Conservation (phyloP, 768 basidiomycete species). For the Lactarius evosmus region DNA sequence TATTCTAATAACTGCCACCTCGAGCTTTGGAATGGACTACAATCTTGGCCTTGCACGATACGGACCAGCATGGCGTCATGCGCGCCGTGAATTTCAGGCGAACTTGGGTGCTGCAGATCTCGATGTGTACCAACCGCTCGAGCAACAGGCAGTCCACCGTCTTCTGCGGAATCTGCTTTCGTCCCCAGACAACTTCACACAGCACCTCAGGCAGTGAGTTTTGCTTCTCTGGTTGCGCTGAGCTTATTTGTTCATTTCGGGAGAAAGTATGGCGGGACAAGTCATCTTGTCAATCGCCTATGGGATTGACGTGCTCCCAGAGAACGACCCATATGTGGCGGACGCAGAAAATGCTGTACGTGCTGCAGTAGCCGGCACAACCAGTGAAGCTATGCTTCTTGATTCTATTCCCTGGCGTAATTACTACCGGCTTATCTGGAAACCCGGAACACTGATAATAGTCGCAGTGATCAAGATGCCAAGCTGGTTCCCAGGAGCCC, state of each 20-base stretch:
- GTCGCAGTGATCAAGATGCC: not conserved
- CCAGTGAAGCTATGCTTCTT: not conserved
- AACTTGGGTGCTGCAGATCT: not conserved
- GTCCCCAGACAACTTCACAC: not conserved
- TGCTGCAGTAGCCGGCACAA: not conserved
- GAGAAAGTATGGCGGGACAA: not conserved
- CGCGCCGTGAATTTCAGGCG: not conserved
- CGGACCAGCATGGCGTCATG: not conserved
- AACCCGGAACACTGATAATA: not conserved
- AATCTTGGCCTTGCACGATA: not conserved
- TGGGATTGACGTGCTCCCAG: not conserved
- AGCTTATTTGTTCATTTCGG: not conserved
- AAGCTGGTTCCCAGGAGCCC: not conserved
- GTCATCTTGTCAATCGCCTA: not conserved
- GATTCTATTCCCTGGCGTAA: not conserved
- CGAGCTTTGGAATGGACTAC: not conserved
- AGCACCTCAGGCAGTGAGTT: slow-evolving; percentile 5
- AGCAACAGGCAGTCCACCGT: not conserved
- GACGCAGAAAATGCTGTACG: not conserved
- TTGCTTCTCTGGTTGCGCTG: not conserved
- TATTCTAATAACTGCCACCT: not conserved
- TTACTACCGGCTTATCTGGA: not conserved
- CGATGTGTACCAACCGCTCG: not conserved
- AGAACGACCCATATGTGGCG: not conserved
- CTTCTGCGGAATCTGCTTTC: not conserved